phyloP scores from a whole-genome alignment of 805 yeast genomes.

The Hanseniaspora hatyaiensis region DNA sequence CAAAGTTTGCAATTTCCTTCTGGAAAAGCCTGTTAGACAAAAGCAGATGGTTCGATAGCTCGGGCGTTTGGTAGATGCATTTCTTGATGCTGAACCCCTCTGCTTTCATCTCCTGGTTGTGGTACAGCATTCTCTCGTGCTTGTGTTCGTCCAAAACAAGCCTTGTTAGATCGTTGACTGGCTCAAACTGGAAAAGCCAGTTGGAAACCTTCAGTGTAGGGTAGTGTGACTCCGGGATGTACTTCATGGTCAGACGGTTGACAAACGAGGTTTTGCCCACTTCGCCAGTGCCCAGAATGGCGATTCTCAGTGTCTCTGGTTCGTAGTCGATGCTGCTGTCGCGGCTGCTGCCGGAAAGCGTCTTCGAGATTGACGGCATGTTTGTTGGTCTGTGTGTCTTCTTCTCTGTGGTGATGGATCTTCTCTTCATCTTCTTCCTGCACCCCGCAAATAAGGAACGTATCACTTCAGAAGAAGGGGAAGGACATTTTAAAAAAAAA shows the following conservation, averaged over 20 bases:
- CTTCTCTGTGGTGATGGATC: no score
- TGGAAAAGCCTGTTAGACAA: constrained; percentile 34
- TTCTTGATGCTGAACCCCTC: constrained; percentile 16
- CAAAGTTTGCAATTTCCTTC: constrained; percentile 25
- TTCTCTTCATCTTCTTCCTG: no score
- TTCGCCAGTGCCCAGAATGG: constrained; percentile 47
- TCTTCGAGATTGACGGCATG: constrained; percentile 1
- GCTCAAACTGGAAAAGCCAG: constrained; percentile 43
- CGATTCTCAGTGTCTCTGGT: constrained; percentile 37
- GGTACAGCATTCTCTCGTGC: constrained; percentile 31
- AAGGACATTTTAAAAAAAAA: no score
- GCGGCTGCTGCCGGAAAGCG: background rate
- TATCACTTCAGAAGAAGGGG: no score
- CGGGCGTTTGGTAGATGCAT: constrained; percentile 28
- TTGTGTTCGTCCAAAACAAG: constrained; percentile 40
- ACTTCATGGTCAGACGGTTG: constrained; percentile 37
- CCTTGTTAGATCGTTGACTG: constrained; percentile 31
- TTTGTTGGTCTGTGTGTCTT: no score
- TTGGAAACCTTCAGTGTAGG: constrained; percentile 59
- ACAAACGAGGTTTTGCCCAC: constrained; percentile 53
- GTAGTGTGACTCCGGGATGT: constrained; percentile 56
- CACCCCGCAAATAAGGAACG: no score
- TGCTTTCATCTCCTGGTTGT: constrained; percentile 24
- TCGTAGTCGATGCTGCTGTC: background rate
- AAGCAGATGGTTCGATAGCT: constrained; percentile 24